Percentiles rank a stretch among this genome's conserved stretches.
Evolutionary conservation across 1,139 yeast species (phyloP).

Genomic region (Kodamaea suecica): DNA sequence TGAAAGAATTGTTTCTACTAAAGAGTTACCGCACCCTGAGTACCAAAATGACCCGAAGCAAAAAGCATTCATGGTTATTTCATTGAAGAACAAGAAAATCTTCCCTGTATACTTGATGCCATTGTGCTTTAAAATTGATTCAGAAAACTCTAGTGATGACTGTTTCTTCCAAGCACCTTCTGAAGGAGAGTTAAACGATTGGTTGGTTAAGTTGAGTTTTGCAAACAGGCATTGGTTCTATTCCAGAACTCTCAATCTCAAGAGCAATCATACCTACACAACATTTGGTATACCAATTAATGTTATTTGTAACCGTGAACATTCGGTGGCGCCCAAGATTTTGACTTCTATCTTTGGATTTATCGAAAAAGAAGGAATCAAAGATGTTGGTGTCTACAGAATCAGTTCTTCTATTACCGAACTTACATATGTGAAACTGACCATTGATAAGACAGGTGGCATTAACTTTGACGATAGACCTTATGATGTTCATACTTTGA

Average conservation of each 20-base stretch:
- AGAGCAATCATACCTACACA: slow-evolving; percentile 28
- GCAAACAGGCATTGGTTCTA: slow-evolving; percentile 58
- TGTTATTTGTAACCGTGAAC: slow-evolving; percentile 71
- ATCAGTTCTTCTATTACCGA: slow-evolving; percentile 87
- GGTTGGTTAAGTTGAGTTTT: slow-evolving; percentile 57
- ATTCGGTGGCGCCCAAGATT: slow-evolving; percentile 58
- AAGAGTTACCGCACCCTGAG: slow-evolving; percentile 59
- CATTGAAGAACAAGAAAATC: slow-evolving; percentile 49
- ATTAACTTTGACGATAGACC: slow-evolving; percentile 59
- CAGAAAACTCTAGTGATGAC: slow-evolving; percentile 51
- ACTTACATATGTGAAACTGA: slow-evolving; percentile 62
- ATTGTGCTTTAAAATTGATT: slow-evolving; percentile 59
- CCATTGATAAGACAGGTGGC: slow-evolving; percentile 70
- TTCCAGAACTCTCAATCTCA: slow-evolving; percentile 40
- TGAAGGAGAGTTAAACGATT: slow-evolving; percentile 67
- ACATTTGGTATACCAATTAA: slow-evolving; percentile 91
- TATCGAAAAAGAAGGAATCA: slow-evolving; percentile 78
- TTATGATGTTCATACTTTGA: slow-evolving; percentile 82
- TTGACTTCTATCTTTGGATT: slow-evolving; percentile 64
- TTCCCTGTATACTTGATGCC: slow-evolving; percentile 56
- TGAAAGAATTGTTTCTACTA: slow-evolving; percentile 51
- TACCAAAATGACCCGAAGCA: slow-evolving; percentile 40
- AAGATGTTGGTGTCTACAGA: slow-evolving; percentile 90
- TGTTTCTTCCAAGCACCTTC: slow-evolving; percentile 65
- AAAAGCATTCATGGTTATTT: slow-evolving; percentile 57